Evolutionary conservation across 2,329 filamentous ascomycete genomes (phyloP).

Genomic region (Intubia oerlemansii): DNA sequence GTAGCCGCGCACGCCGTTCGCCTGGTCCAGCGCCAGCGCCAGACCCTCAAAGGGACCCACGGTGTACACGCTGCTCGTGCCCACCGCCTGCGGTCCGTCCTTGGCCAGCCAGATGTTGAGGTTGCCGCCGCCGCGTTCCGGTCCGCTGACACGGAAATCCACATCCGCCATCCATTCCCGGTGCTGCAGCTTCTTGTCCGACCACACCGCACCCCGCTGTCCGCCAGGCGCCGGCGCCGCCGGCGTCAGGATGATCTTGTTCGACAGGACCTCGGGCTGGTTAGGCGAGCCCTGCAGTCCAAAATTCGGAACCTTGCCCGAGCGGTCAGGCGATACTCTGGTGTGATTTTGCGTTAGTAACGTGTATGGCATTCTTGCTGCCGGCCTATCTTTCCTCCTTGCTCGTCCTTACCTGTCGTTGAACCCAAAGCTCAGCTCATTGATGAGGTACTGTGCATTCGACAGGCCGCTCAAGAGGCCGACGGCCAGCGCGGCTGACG

Average conservation of each 20-base stretch:
- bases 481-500: constrained; percentile 6
- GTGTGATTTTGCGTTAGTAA: constrained; percentile 1
- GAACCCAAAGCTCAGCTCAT: constrained; percentile 60
- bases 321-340: constrained; percentile 43
- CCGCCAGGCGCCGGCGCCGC: constrained; percentile 66
- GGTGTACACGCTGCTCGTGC: constrained; percentile 63
- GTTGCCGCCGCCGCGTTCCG: constrained; percentile 70
- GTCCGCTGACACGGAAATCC: constrained; percentile 71
- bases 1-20: constrained; percentile 68
- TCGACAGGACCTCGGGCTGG: constrained; percentile 49
- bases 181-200: constrained; percentile 37
- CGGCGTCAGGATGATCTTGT: constrained; percentile 82
- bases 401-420: constrained; percentile 33
- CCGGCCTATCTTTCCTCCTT: not conserved
- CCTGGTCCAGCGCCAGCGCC: constrained; percentile 61
- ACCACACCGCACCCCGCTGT: constrained; percentile 67
- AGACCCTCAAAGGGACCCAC: constrained; percentile 76
- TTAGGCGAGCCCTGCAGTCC: constrained; percentile 30
- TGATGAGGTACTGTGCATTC: constrained; percentile 45
- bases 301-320: constrained; percentile 31
- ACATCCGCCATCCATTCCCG: constrained; percentile 66
- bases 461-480: constrained; percentile 15
- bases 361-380: not conserved
- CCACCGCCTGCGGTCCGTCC: constrained; percentile 42
- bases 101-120: constrained; percentile 82